Evolutionary conservation across 2,329 filamentous ascomycete species (phyloP), one percentile per base, ranked within the genome.

Genomic region (Zarea fungicola): DNA sequence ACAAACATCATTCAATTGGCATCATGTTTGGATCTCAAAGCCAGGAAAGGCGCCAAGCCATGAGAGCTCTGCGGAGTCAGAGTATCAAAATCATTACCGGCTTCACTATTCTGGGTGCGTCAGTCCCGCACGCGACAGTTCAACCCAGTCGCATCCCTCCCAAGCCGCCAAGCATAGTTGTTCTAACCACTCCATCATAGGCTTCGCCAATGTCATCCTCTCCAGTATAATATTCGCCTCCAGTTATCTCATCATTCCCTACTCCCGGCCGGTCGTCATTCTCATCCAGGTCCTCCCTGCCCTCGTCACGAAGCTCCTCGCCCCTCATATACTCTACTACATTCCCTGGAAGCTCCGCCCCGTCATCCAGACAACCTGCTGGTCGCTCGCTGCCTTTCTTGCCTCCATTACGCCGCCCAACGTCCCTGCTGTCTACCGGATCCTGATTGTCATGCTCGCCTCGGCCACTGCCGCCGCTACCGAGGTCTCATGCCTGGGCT

Each of bases 181-280:
- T 18, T 39, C 46, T 37, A 25, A 39, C 32, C 48, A 48, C 10
- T 36, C 7, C 10, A 6, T 4, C 7, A 39, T 42, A 68, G 65
- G 62, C 42, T 52, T 67, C 46, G 55, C 56, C 43, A 66, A 62
- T 42, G 57, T 54, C 8, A 37, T 64, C 29, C 54, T 67, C 4
- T 58, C 63, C 0, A 60, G 57, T 42, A 57, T 65, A 36, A 58
- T 64, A 29, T 60, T 62, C 48, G 59, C 63, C 6, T 57, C 60
- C 43, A 64, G 64, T 49, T 67, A 68, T 37, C 62, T 67, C 52
- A 63, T 65, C 41, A 58, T 67, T 41, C 63, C 65, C 0, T 67
- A 62, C 37, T 58, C 64, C 1, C 58, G 60, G 28, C 59, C 61
- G 42, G 42, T 58, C 39, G 63, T 68, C 42, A 31, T 64, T 26